phyloP scores from a whole-genome alignment of 441 rosid species.

The Melastoma candidum region DNA sequence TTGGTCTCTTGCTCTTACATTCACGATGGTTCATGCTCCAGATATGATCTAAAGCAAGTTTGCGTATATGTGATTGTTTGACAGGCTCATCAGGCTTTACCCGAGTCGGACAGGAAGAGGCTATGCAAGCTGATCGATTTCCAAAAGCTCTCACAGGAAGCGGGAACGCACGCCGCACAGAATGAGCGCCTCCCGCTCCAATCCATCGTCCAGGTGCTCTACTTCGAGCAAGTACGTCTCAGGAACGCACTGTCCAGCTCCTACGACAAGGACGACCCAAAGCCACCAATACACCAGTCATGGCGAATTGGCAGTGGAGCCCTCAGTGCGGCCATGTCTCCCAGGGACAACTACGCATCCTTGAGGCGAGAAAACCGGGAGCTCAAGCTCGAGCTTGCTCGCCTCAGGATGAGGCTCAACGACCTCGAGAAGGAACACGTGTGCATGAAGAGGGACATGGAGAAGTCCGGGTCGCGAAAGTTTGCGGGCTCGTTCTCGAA shows the following conservation, averaged over 20 bases:
- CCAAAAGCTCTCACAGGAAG: slow-evolving; percentile 96
- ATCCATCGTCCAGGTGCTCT: slow-evolving; percentile 92
- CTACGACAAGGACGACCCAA: slow-evolving; percentile 59
- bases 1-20: too few relatives aligned
- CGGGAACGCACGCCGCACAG: slow-evolving; percentile 94
- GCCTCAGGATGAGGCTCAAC: slow-evolving; percentile 83
- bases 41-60: too few relatives aligned
- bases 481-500: slow-evolving; percentile 84
- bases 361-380: slow-evolving; percentile 88
- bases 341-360: slow-evolving; percentile 92
- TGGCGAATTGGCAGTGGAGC: slow-evolving; percentile 95
- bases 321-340: slow-evolving; percentile 97
- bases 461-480: slow-evolving; percentile 76
- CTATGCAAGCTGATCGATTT: slow-evolving; percentile 76
- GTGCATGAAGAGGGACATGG: slow-evolving; percentile 95
- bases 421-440: slow-evolving; percentile 98
- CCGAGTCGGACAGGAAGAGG: slow-evolving; percentile 78
- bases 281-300: slow-evolving; percentile 58
- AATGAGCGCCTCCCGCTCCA: slow-evolving; percentile 96
- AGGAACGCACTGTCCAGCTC: slow-evolving; percentile 65
- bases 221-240: slow-evolving; percentile 89
- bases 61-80: too few relatives aligned
- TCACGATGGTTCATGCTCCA: too few relatives aligned
- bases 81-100: slow-evolving; percentile 71
- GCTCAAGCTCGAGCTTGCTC: slow-evolving; percentile 90